A percentile compares a stretch with the other conserved stretches of the same genome.
phyloP scores from a whole-genome alignment of 2,329 filamentous ascomycete species.

The Monosporascus sp. region DNA sequence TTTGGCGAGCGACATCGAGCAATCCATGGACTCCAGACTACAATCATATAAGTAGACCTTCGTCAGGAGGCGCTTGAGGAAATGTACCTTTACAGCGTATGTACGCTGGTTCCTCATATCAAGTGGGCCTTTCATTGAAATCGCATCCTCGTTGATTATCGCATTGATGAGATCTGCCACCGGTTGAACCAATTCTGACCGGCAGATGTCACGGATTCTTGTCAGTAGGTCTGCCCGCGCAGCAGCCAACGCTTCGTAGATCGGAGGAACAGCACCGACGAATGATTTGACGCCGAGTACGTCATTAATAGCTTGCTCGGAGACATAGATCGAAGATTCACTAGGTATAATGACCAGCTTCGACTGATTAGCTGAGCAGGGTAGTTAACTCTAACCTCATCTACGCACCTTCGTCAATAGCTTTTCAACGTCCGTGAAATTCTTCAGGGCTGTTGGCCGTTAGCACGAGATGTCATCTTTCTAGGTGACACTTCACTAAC shows the following conservation, averaged over 20 bases:
- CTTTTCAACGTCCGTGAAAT: slow-evolving; percentile 73
- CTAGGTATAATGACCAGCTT: slow-evolving; percentile 73
- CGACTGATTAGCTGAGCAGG: slow-evolving; percentile 8
- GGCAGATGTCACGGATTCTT: slow-evolving; percentile 66
- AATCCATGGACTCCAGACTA: slow-evolving; percentile 77
- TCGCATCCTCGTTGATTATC: slow-evolving; percentile 75
- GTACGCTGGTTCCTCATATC: slow-evolving; percentile 85
- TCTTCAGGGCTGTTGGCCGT: slow-evolving; percentile 56
- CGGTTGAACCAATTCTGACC: slow-evolving; percentile 52
- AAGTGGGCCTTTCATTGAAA: slow-evolving; percentile 70
- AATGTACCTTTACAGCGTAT: slow-evolving; percentile 73
- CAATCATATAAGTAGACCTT: slow-evolving; percentile 12
- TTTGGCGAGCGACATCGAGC: slow-evolving; percentile 80
- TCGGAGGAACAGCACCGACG: slow-evolving; percentile 57
- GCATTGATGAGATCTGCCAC: slow-evolving; percentile 61
- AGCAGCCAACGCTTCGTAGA: slow-evolving; percentile 63
- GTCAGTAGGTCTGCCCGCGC: slow-evolving; percentile 59
- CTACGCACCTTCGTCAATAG: slow-evolving; percentile 62
- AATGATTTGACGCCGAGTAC: slow-evolving; percentile 84
- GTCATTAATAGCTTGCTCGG: slow-evolving; percentile 79
- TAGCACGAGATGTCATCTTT: slow-evolving; percentile 5
- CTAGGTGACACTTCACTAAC: slow-evolving; percentile 31
- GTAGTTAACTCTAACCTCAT: not conserved
- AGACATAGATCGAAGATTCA: slow-evolving; percentile 58
- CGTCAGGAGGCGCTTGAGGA: not conserved